phyloP scores from a whole-genome alignment of 257 asterid genomes.

The Solanum pimpinellifolium region DNA sequence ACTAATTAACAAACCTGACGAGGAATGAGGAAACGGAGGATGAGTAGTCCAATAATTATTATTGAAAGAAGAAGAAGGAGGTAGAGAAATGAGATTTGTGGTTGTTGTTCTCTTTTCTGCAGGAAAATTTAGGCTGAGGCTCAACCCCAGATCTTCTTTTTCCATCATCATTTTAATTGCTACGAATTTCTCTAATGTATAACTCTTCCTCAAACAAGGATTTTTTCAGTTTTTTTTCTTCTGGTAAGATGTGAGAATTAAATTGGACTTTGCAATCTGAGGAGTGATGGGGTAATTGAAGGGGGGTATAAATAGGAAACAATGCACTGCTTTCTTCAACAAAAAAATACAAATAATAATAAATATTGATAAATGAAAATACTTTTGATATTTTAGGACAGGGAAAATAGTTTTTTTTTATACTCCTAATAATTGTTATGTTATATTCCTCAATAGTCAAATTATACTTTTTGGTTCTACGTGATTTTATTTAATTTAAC shows the following conservation, averaged over 20 bases:
- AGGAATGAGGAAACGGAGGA: conserved; percentile 5
- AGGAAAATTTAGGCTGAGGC: conserved; percentile 46
- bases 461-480: too few species aligned
- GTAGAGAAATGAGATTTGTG: conserved; percentile 18
- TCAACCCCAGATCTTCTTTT: conserved; percentile 62
- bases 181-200: background rate
- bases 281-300: background rate
- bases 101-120: background rate
- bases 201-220: background rate
- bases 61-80: background rate
- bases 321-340: background rate
- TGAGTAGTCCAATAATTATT: conserved; percentile 24
- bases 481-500: too few species aligned
- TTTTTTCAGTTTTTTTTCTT: background rate
- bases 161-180: conserved; percentile 28
- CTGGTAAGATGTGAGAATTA: background rate
- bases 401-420: background rate
- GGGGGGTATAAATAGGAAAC: conserved; percentile 25
- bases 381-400: background rate
- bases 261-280: background rate
- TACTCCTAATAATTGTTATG: background rate
- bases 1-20: conserved; percentile 31
- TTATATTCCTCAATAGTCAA: background rate
- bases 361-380: background rate
- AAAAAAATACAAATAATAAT: background rate